Conservation (phyloP, 1,284 basidiomycete species). For the Afroboletus lepidellus region DNA sequence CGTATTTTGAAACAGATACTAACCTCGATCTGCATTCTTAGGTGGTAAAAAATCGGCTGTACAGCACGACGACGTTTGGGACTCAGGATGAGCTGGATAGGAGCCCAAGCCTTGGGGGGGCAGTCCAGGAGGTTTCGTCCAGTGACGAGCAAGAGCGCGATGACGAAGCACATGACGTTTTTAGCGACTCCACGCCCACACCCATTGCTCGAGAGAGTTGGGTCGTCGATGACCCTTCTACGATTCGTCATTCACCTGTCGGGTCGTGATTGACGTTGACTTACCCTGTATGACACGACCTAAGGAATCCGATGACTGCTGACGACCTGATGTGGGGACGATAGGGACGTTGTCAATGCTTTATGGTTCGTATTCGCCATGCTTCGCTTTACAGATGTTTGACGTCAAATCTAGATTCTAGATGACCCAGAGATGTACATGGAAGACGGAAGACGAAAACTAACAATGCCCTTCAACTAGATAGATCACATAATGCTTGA, state of each 20-base stretch:
- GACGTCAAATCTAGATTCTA: constrained; percentile 8
- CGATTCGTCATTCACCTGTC: background rate
- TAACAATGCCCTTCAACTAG: background rate
- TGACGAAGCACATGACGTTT: constrained; percentile 11
- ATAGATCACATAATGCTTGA: constrained; percentile 6
- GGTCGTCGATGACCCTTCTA: constrained; percentile 5
- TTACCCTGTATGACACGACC: background rate
- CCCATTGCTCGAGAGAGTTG: constrained; percentile 11
- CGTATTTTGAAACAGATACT: background rate
- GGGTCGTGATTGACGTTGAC: background rate
- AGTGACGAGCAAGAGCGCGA: constrained; percentile 7
- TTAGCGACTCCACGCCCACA: constrained; percentile 2
- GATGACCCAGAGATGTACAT: constrained; percentile 9
- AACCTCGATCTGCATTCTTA: constrained; percentile 11
- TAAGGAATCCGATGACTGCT: constrained; percentile 2
- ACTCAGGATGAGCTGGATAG: constrained; percentile 30
- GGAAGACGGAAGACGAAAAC: background rate
- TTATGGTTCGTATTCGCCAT: constrained; percentile 13
- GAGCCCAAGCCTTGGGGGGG: constrained; percentile 7
- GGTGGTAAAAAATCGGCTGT: constrained; percentile 40
- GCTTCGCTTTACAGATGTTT: background rate
- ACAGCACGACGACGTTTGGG: constrained; percentile 41
- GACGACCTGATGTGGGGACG: constrained; percentile 11
- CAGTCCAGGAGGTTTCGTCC: constrained; percentile 1
- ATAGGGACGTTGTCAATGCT: background rate